Evolutionary conservation across 2,329 filamentous ascomycete genomes (phyloP).

Genomic region (Colletotrichum euphorbiae): DNA sequence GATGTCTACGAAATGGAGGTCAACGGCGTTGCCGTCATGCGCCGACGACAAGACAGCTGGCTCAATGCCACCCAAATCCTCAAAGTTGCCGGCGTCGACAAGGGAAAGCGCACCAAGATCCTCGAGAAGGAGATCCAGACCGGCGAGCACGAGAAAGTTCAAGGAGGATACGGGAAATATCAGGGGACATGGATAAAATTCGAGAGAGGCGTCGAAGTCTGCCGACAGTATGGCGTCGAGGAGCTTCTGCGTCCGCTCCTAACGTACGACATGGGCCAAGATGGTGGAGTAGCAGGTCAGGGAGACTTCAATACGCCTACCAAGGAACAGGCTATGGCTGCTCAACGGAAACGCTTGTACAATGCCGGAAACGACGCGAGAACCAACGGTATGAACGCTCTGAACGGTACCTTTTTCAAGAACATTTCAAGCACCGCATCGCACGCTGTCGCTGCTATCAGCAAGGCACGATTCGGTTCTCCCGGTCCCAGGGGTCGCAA

Average conservation of each 20-base stretch:
- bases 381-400: slow-evolving; percentile 62
- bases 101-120: slow-evolving; percentile 97
- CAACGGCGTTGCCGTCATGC: slow-evolving; percentile 93
- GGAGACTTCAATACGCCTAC: slow-evolving; percentile 92
- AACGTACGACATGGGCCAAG: slow-evolving; percentile 83
- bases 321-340: slow-evolving; percentile 98
- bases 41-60: slow-evolving; percentile 93
- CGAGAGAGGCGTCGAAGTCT: slow-evolving; percentile 91
- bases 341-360: slow-evolving; percentile 92
- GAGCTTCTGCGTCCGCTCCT: slow-evolving; percentile 79
- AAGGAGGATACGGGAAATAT: slow-evolving; percentile 98
- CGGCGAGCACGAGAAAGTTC: slow-evolving; percentile 97
- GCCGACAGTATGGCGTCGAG: slow-evolving; percentile 82
- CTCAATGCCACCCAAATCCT: slow-evolving; percentile 98
- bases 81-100: slow-evolving; percentile 96
- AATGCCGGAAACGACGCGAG: slow-evolving; percentile 78
- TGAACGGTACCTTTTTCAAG: slow-evolving; percentile 92
- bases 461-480: slow-evolving; percentile 94
- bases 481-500: slow-evolving; percentile 76
- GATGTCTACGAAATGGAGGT: slow-evolving; percentile 99
- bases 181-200: slow-evolving; percentile 99
- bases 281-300: slow-evolving; percentile 77
- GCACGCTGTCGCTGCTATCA: slow-evolving; percentile 94
- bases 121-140: slow-evolving; percentile 97
- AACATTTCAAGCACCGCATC: slow-evolving; percentile 95